Percentiles rank a stretch among this genome's conserved stretches.
Conservation (phyloP, 2,329 filamentous ascomycete genomes). For the Hysterium pulicare region DNA sequence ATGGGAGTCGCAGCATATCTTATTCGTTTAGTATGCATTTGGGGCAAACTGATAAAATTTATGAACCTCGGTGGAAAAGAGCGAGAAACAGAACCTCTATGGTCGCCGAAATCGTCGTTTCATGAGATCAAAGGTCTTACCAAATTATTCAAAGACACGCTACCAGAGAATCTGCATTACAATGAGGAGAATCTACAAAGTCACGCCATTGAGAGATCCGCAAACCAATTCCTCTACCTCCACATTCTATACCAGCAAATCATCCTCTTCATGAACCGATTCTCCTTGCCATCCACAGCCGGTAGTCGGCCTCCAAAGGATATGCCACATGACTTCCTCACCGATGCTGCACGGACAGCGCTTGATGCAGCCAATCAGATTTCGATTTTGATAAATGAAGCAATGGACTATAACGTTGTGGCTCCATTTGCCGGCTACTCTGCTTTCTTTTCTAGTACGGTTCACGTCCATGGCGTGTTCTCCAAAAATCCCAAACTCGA, state of each 20-base stretch:
- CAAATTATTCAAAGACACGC: slow-evolving; percentile 63
- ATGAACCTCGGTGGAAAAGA: slow-evolving; percentile 87
- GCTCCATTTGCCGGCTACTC: slow-evolving; percentile 95
- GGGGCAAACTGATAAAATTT: slow-evolving; percentile 87
- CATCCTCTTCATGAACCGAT: slow-evolving; percentile 83
- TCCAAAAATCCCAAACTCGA: slow-evolving; percentile 77
- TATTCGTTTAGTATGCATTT: slow-evolving; percentile 78
- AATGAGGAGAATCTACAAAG: slow-evolving; percentile 77
- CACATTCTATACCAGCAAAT: slow-evolving; percentile 90
- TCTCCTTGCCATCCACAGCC: slow-evolving; percentile 69
- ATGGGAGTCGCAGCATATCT: slow-evolving; percentile 95
- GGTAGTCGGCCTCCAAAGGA: slow-evolving; percentile 63
- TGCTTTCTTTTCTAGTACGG: slow-evolving; percentile 86
- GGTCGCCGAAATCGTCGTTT: slow-evolving; percentile 78
- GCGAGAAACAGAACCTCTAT: slow-evolving; percentile 71
- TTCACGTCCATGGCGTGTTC: slow-evolving; percentile 92
- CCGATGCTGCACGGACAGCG: slow-evolving; percentile 69
- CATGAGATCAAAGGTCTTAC: slow-evolving; percentile 66
- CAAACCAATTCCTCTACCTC: slow-evolving; percentile 88
- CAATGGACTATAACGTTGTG: slow-evolving; percentile 74
- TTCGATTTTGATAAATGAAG: slow-evolving; percentile 76
- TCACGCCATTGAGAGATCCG: slow-evolving; percentile 79
- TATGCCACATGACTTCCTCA: slow-evolving; percentile 74
- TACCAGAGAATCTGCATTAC: slow-evolving; percentile 73
- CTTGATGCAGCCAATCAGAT: slow-evolving; percentile 83